Conservation (phyloP, 805 yeast species). For the Yarrowia divulgata region DNA sequence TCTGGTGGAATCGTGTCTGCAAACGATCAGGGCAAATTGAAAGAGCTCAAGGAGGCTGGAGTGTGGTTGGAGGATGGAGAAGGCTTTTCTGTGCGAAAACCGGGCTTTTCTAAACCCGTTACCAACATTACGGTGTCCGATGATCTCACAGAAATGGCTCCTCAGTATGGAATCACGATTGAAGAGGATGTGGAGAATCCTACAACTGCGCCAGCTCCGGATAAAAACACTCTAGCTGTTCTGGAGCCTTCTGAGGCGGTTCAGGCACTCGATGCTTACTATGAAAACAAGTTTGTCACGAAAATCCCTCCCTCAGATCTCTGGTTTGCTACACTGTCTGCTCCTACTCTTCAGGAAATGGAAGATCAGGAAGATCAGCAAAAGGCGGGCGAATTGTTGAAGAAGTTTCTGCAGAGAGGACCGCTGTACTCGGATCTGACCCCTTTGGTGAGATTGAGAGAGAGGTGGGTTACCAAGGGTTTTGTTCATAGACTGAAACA, state of each 20-base stretch:
- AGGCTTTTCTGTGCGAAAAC: conserved; percentile 18
- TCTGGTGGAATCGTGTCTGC: conserved; percentile 78
- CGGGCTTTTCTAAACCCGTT: conserved; percentile 13
- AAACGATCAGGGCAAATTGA: conserved; percentile 72
- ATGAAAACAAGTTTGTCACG: conserved; percentile 21
- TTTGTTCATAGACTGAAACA: conserved; percentile 9
- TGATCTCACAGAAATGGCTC: conserved; percentile 37
- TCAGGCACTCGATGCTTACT: conserved; percentile 24
- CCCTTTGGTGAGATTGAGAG: conserved; percentile 33
- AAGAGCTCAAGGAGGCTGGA: conserved; percentile 45
- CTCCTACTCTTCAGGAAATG: conserved; percentile 34
- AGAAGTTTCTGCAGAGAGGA: conserved; percentile 17
- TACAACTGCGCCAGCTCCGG: conserved; percentile 16
- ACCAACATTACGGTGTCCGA: conserved; percentile 21
- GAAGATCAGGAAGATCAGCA: conserved; percentile 27
- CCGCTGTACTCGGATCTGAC: conserved; percentile 29
- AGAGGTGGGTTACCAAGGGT: conserved; percentile 33
- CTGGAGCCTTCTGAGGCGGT: conserved; percentile 23
- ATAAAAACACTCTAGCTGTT: conserved; percentile 6
- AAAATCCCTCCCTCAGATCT: conserved; percentile 32
- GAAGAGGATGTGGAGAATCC: conserved; percentile 10
- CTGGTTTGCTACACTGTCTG: conserved; percentile 31
- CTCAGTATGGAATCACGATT: conserved; percentile 30
- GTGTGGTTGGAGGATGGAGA: conserved; percentile 30
- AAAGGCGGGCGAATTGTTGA: conserved; percentile 9